Evolutionary conservation across 2,329 filamentous ascomycete genomes (phyloP), one percentile per base, ranked within the genome.

Genomic region (Botrytis deweyae): DNA sequence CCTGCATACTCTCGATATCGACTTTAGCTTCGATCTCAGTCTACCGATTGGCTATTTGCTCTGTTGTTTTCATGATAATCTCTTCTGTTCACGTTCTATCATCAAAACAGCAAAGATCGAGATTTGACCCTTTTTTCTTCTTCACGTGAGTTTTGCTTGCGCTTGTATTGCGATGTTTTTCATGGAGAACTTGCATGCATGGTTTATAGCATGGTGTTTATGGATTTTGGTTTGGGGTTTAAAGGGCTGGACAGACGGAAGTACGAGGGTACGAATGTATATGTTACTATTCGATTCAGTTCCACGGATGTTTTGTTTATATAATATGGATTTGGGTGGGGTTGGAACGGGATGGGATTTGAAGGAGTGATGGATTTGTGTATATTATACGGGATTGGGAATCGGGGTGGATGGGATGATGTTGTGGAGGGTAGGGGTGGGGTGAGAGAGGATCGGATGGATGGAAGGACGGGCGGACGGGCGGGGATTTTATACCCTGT

Each of bases 401-500:
- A 18, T 33, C 4, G 40, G 62, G n/a, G 38, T 68, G 36, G 36
- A 40, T 67, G 25, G 36, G 25, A 38, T 66, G 64, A 42, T 29
- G 46, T 40, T 29, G 65, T 55, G 36, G 16, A 29, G 10, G 38
- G 46, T 12, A 14, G 36, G 18, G 38, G 9, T 20, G 36, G 62
- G 62, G 22, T 5, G 5, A 22, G 42, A 12, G 33, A 22, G 33
- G 65, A 25, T 16, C 10, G 42, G 40, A 44, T 36, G 42, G 5
- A 65, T 14, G 22, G 33, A 20, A 29, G 33, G 49, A n/a, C 8
- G 49, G 25, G 4, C 14, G 6, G 14, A 14, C 0, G 14, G 42
- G 44, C 18, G 42, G 65, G 65, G 65, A 68, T 68, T 29, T 68
- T 55, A 68, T 68, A 68, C 65, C 65, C 65, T 29, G 46, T 68